These are phyloP conservation scores for Debaryomycetaceae sp. DNA, from an alignment of 1,139 yeast genomes.

Conservation along the genomic window DNA sequence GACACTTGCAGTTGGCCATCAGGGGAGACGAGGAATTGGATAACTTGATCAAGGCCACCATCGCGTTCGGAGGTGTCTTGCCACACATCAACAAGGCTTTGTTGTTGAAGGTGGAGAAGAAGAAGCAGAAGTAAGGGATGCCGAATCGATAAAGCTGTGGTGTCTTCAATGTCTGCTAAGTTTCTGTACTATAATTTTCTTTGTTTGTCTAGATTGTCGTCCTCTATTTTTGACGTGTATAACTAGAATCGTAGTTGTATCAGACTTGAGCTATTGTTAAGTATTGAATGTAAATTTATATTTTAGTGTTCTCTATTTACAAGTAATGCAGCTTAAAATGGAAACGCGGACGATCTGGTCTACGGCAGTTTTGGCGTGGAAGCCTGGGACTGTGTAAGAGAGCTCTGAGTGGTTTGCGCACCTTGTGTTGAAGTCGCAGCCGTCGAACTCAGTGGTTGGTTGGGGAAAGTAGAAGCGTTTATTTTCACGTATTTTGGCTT, in stretches of 20 bases:
- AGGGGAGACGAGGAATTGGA: slow-evolving; percentile 99
- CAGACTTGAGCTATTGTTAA: not conserved
- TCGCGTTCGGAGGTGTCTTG: slow-evolving; percentile 97
- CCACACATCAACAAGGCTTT: slow-evolving; percentile 96
- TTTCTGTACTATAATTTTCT: slow-evolving; percentile 13
- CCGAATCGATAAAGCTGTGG: not conserved
- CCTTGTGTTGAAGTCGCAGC: not conserved
- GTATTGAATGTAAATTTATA: not conserved
- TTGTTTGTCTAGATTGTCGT: slow-evolving; percentile 5
- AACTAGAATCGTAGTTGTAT: slow-evolving; percentile 3
- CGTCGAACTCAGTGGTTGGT: not conserved
- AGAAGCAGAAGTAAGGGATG: slow-evolving; percentile 46
- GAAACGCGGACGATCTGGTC: no score
- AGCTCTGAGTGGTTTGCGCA: no score
- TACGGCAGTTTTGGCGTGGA: no score
- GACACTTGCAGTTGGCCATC: slow-evolving; percentile 96
- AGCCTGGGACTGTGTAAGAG: no score
- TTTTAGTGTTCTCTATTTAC: not conserved
- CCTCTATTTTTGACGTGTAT: slow-evolving; percentile 4
- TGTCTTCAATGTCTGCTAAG: not conserved
- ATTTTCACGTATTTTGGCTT: slow-evolving; percentile 42
- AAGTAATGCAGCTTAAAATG: not conserved
- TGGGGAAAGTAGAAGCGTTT: slow-evolving; percentile 1
- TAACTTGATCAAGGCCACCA: slow-evolving; percentile 92
- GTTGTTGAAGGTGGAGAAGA: slow-evolving; percentile 87